Conservation (phyloP, 345 rosid genomes). For the Camelina neglecta region DNA sequence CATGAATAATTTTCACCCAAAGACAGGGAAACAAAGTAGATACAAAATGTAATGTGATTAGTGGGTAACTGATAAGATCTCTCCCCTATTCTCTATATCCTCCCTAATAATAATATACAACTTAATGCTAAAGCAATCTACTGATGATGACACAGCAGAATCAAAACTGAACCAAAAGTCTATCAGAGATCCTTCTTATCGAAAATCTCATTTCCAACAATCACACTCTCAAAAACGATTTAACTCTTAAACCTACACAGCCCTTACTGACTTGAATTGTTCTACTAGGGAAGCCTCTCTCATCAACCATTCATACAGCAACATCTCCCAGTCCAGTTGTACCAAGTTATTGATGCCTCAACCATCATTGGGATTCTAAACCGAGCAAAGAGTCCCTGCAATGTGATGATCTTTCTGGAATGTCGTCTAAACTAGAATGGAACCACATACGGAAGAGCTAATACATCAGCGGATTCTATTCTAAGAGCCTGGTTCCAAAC, state of each 20-base stretch:
- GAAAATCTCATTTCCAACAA: conserved; percentile 34
- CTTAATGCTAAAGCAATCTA: conserved; percentile 37
- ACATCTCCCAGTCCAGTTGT: conserved; percentile 10
- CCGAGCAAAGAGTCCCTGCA: conserved; percentile 20
- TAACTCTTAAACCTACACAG: conserved; percentile 34
- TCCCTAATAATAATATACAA: conserved; percentile 41
- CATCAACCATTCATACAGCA: conserved; percentile 20
- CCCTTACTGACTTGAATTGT: conserved; percentile 9
- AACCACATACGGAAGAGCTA: conserved; percentile 78
- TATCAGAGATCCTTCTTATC: background rate
- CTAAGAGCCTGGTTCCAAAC: conserved; percentile 73
- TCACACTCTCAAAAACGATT: conserved; percentile 28
- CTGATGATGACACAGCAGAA: conserved; percentile 25
- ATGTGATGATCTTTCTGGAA: conserved; percentile 8
- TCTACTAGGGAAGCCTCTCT: conserved; percentile 17
- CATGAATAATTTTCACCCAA: conserved; percentile 31
- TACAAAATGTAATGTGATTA: conserved; percentile 32
- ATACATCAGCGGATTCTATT: conserved; percentile 65
- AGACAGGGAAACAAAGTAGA: conserved; percentile 20
- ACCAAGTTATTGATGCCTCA: background rate
- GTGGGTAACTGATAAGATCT: conserved; percentile 35
- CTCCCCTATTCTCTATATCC: conserved; percentile 33
- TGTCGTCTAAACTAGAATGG: conserved; percentile 58
- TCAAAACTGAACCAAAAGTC: conserved; percentile 43
- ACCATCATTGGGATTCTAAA: background rate